Evolutionary conservation across 139 green algal species (phyloP), one percentile per base, ranked within the genome.

Genomic region (Choricystis sp.): DNA sequence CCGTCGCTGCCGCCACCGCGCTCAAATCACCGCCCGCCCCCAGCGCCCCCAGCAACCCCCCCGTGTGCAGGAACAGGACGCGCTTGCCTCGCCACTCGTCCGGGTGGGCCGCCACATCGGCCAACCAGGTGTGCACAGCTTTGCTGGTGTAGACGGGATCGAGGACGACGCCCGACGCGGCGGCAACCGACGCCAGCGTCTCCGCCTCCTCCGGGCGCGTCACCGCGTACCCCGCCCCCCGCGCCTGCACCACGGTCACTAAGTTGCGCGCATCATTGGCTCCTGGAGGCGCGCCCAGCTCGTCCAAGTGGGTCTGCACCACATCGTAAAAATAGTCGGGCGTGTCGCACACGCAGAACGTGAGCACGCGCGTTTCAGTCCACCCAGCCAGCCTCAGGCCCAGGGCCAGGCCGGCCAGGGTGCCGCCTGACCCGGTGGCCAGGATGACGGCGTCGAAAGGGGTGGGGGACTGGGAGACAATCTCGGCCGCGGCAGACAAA

Each of bases 361-460:
- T 83, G 28, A 83, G 79, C 23, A 94, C 66, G 14, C 65, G 61
- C 2, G 77, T 66, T 0, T 57, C 29, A 19, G 83, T 55, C 2
- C 75, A 79, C 40, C 9, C 40, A 21, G 69, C 72, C 20, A 96
- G 75, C 52, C 82, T 64, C 2, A 68, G 56, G 16, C 82, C 91
- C 25, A 96, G 72, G 2, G 83, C 87, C 16, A 96, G 66, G 24
- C 91, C 91, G 1, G 83, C 90, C 1, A 81, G 83, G 55, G 90
- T 97, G 59, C 85, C 90, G 23, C 89, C 89, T 48, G 75, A 91
- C 40, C 91, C 91, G 70, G 86, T 95, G 0, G 91, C 90, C 84
- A 91, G 76, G 49, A 72, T 1, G 56, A 31, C 24, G 20, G 9
- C 4, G n/a, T 48, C 23, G 26, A 49, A n/a, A 30, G 49, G 14